Base-by-base conservation (phyloP, 176 grass and related monocot species). In the Alopecurus myosuroides region DNA sequence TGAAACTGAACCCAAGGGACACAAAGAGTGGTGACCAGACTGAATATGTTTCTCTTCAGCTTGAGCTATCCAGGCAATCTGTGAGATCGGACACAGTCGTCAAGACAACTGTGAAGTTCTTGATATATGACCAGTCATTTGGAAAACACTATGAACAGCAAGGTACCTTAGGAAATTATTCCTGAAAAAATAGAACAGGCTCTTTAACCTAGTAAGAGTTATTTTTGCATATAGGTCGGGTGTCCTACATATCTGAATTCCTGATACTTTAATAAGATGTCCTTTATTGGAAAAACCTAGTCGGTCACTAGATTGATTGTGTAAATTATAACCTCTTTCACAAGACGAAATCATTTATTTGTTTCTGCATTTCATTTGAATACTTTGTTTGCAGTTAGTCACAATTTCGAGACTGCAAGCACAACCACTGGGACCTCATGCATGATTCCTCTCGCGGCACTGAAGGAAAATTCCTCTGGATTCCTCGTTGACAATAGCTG, bases 51-150 rank as follows among this genome's bases (percentile, higher is more conserved):
- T 84, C 81, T 63, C 75, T 88, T 55, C n/a, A 0, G 33, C 81
- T 88, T 56, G 26, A 53, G 45, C 44, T 84, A 10, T 30, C 4
- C 3, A 10, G 14, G 30, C 9, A 15, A 9, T 84, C 65, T 9
- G 13, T 74, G 76, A 66, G 77, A 56, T 18, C 11, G 0, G 5
- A 80, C 56, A 74, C 14, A 44, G 3, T 74, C 30, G 76, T 88
- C 4, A 36, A 56, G 39, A 77, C 87, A 40, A 74, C 76, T 46
- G 80, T 80, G 67, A 88, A 79, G 20, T 35, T 88, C 9, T 14
- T 80, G 45, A 80, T 88, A 71, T 84, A 84, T 88, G 81, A 88
- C 9, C 86, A 88, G 81, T 25, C 23, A n/a, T 42, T 34, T 37
- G 86, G 86, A 79, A 84, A 88, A 14, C 86, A 88, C 53, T 61